A percentile compares a stretch with the other conserved stretches of the same genome.
These are phyloP conservation scores for Penicillium paneum DNA, from an alignment of 2,329 filamentous ascomycete species.

Conservation along the genomic window DNA sequence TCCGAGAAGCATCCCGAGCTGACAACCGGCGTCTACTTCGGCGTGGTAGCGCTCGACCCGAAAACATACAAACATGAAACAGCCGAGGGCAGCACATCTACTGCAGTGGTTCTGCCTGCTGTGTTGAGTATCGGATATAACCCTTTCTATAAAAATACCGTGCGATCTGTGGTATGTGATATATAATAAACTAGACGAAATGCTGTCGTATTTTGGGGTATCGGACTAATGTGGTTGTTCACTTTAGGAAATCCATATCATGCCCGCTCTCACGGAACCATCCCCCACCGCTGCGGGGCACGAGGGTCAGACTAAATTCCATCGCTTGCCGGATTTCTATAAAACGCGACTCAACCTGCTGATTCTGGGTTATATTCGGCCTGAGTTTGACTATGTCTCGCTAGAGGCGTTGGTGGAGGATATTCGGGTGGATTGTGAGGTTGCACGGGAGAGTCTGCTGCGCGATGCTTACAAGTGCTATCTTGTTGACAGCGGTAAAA, in stretches of 20 bases:
- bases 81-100: conserved; percentile 10
- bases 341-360: conserved; percentile 72
- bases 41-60: conserved; percentile 72
- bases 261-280: conserved; percentile 63
- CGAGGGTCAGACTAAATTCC: conserved; percentile 34
- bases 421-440: conserved; percentile 83
- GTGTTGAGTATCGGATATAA: conserved; percentile 97
- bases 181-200: neutral
- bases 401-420: conserved; percentile 82
- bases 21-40: conserved; percentile 85
- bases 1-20: conserved; percentile 56
- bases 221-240: neutral
- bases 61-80: conserved; percentile 29
- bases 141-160: conserved; percentile 91
- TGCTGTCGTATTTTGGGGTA: neutral
- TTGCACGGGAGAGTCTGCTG: conserved; percentile 69
- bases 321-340: conserved; percentile 71
- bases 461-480: conserved; percentile 58
- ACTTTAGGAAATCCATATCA: conserved; percentile 72
- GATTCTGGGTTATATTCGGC: conserved; percentile 81
- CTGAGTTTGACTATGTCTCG: conserved; percentile 82
- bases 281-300: conserved; percentile 31
- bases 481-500: conserved; percentile 31
- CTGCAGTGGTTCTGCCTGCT: conserved; percentile 66
- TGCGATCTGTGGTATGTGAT: conserved; percentile 64